These are phyloP conservation scores for Hordeum vulgare DNA, from an alignment of 176 grass and related monocot species.

Conservation along the genomic window DNA sequence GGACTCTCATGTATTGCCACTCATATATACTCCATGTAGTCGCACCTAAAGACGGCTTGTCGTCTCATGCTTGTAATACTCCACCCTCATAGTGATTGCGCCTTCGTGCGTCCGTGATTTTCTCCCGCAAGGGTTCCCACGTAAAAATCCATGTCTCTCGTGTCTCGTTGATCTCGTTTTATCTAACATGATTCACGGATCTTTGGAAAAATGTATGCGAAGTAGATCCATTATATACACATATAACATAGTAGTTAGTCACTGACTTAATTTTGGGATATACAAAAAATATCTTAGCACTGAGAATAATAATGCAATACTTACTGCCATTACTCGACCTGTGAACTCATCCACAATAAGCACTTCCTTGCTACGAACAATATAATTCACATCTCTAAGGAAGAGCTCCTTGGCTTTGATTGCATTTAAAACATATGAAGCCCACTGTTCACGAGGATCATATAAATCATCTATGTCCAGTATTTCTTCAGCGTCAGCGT, in stretches of 20 bases:
- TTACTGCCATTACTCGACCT: conserved; percentile 93
- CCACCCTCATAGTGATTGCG: no score
- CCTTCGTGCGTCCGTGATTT: no score
- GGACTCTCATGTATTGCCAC: no score
- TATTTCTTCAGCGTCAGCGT: conserved; percentile 90
- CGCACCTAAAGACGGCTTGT: no score
- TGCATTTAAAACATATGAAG: conserved; percentile 95
- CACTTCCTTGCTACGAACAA: conserved; percentile 94
- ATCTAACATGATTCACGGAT: not conserved
- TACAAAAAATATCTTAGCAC: not conserved
- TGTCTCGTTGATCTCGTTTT: no score
- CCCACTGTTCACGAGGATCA: conserved; percentile 96
- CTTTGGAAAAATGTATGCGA: not conserved
- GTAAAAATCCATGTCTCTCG: no score
- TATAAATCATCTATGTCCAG: conserved; percentile 97
- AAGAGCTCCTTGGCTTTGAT: conserved; percentile 98
- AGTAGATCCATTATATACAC: not conserved
- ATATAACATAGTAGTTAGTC: not conserved
- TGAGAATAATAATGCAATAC: conserved; percentile 24
- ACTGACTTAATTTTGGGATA: conserved; percentile 8
- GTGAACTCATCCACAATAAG: conserved; percentile 98
- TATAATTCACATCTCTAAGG: conserved; percentile 96
- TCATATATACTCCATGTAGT: no score
- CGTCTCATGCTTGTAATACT: no score
- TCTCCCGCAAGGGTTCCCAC: no score